phyloP scores from a whole-genome alignment of 345 rosid genomes.

The Kernera saxatilis region DNA sequence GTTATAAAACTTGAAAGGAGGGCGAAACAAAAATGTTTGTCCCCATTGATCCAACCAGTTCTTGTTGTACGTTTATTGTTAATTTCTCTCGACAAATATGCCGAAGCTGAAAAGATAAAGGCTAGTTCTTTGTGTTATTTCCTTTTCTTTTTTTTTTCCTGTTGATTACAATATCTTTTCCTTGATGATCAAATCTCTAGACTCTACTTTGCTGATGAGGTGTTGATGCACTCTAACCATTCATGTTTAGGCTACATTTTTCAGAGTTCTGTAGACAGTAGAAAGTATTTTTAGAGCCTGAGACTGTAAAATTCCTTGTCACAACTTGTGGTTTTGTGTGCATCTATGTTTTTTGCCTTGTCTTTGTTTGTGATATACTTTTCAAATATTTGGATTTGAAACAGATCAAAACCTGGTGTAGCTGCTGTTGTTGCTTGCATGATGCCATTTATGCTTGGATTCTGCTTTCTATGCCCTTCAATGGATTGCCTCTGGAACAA shows the following conservation, averaged over 20 bases:
- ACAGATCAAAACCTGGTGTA: slow-evolving; percentile 85
- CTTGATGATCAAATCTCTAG: no score
- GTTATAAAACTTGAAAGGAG: not conserved
- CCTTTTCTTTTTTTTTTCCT: not conserved
- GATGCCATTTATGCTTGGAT: slow-evolving; percentile 88
- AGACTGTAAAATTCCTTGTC: not conserved
- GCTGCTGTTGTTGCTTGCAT: slow-evolving; percentile 94
- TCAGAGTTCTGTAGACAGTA: not conserved
- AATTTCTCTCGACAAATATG: not conserved
- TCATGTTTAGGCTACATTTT: not conserved
- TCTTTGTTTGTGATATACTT: not conserved
- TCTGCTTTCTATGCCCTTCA: slow-evolving; percentile 90
- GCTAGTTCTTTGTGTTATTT: not conserved
- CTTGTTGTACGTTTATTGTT: not conserved
- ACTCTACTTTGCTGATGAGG: not conserved
- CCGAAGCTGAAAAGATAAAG: not conserved
- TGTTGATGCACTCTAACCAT: not conserved
- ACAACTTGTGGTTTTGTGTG: not conserved
- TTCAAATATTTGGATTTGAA: not conserved
- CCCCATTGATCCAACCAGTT: not conserved
- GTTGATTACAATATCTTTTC: not conserved
- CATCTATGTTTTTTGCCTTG: not conserved
- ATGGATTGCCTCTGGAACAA: slow-evolving; percentile 99
- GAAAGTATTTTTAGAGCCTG: not conserved
- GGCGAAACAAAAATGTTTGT: not conserved